Evolutionary conservation across 2,329 filamentous ascomycete genomes (phyloP), one percentile per base, ranked within the genome.

Genomic region (Lizonia empirigonia): DNA sequence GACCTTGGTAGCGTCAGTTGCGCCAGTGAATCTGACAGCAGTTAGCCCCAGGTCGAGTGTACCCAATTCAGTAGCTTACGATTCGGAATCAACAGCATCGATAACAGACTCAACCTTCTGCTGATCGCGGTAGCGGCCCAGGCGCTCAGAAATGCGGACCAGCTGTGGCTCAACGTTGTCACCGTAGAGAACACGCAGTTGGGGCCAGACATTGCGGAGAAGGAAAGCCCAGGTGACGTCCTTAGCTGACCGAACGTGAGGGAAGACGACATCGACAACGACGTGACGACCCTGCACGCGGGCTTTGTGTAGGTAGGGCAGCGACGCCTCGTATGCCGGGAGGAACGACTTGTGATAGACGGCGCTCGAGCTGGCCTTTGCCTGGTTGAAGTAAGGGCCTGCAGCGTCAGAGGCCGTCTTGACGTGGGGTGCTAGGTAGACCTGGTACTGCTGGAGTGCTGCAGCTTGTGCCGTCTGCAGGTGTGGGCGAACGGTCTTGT

Each of bases 141-240:
- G 82, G 36, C 92, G 86, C 76, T 97, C 89, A 10, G 90, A 90
- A 65, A 99, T 97, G 64, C 91, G 90, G 49, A 93, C 84, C 12
- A 99, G 81, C 74, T 99, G 95, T 12, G 95, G 95, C 76, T 97
- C 92, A 3, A 99, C 92, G 63, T 96, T 96, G 67, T 96, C 87
- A 9, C 87, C 84, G 67, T 97, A 97, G 5, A 97, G 77, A 12
- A 89, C 81, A 20, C 88, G 85, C 9, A 97, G 57, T 58, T 88
- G 87, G 2, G 93, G 93, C 87, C 90, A 94, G 13, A 97, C 78
- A 2, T 85, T 87, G 37, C 84, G 83, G 50, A 91, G 84, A 26
- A 95, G 76, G 66, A 97, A 93, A 10, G 82, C 76, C 51, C 85
- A 83, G 0, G 83, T 82, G 52, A 85, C 85, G 48, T 85, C 85